Evolutionary conservation across 208 protist genomes (phyloP), one percentile per base, ranked within the genome.

Genomic region (Trypanosoma theileri): DNA sequence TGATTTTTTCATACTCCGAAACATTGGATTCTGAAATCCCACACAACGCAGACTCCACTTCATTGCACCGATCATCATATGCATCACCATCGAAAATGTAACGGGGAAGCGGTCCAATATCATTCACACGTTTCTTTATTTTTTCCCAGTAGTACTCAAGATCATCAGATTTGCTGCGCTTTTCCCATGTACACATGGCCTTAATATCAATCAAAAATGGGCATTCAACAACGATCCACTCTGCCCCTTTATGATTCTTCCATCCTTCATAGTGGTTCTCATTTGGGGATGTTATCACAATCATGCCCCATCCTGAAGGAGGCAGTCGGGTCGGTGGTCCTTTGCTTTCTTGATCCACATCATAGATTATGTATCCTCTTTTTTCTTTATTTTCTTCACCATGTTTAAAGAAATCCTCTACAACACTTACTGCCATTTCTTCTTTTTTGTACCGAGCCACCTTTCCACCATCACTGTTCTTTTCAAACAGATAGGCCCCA

Each of bases 181-280:
- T 63, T 19, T 11, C 51, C 58, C 58, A 63, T 17, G 21, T 41
- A 52, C 58, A 63, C 58, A 48, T 52, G 10, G 42, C 58, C 35
- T 50, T 63, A 10, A 63, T n/a, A 31, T 63, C 58, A 13, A 1
- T 51, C 22, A 13, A 3, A 8, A 24, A 17, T 14, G 56, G 56
- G 31, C 56, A 44, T 22, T 60, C 24, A 10, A 60, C 46, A 14
- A 63, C 52, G 42, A 63, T 52, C 4, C 13, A 16, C 6, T 4
- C 2, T n/a, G 44, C 58, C 3, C 14, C 17, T 14, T 24, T 51
- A 52, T 63, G 6, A 12, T 63, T 52, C 4, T 24, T 19, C 58
- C 42, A 63, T 2, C 4, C 14, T 21, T 40, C 14, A 44, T 40
- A 63, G 40, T 52, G 19, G 10, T 50, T 35, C 42, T 63, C 19